Percentiles rank a stretch among this genome's conserved stretches.
phyloP scores from a whole-genome alignment of 2,329 filamentous ascomycete genomes.

The Fusarium scirpi region DNA sequence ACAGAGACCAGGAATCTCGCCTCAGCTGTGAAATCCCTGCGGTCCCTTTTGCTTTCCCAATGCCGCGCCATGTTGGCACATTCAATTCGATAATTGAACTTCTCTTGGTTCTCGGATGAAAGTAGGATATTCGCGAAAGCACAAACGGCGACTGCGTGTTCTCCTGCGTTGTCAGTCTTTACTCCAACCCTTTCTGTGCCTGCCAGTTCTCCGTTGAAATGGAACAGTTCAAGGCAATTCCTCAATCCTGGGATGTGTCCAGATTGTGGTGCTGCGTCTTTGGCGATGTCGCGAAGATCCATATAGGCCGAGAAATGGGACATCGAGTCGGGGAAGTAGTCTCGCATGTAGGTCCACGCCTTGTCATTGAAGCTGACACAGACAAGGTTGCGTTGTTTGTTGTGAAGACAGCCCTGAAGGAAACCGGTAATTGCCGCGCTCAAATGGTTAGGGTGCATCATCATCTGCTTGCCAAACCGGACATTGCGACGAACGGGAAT shows the following conservation, averaged over 20 bases:
- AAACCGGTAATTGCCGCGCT: slow-evolving; percentile 13
- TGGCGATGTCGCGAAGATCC: slow-evolving; percentile 28
- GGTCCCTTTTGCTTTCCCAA: slow-evolving; percentile 6
- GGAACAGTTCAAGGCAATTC: background rate
- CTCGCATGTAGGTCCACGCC: slow-evolving; percentile 29
- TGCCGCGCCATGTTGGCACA: slow-evolving; percentile 3
- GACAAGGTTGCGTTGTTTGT: background rate
- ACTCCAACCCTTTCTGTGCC: background rate
- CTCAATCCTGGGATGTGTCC: background rate
- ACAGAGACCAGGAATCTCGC: too few species aligned
- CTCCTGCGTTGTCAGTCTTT: slow-evolving; percentile 31
- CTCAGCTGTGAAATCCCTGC: too few species aligned
- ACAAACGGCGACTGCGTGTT: slow-evolving; percentile 27
- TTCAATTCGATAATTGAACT: slow-evolving; percentile 15
- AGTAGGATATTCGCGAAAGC: slow-evolving; percentile 22
- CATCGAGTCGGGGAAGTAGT: slow-evolving; percentile 10
- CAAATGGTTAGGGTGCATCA: background rate
- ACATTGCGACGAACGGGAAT: too few species aligned
- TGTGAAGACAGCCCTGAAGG: background rate
- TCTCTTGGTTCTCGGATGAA: background rate
- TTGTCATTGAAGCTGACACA: slow-evolving; percentile 11
- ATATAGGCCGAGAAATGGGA: slow-evolving; percentile 28
- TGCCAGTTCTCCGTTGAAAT: background rate
- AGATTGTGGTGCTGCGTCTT: slow-evolving; percentile 7
- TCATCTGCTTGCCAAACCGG: too few species aligned